These are phyloP conservation scores for Apophysomyces trapeziformis DNA, from an alignment of 371 early-diverging fungal genomes.

Conservation along the genomic window DNA sequence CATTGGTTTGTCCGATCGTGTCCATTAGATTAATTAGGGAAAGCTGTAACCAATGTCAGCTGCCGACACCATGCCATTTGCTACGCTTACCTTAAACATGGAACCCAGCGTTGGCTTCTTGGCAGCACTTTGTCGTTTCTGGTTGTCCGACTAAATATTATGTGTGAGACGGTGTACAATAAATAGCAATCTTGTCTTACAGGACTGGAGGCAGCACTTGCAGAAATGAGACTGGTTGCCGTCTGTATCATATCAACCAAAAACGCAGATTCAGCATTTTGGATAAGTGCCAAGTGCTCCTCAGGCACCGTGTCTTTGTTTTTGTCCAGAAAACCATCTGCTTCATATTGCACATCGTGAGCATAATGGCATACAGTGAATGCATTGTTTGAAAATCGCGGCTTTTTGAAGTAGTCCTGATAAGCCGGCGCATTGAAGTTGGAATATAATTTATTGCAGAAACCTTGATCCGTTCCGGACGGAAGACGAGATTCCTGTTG, in stretches of 20 bases:
- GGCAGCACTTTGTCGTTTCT: slow-evolving; percentile 55
- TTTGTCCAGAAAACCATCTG: slow-evolving; percentile 97
- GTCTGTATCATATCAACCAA: slow-evolving; percentile 72
- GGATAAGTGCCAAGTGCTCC: slow-evolving; percentile 79
- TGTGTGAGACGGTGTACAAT: background rate
- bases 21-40: slow-evolving; percentile 93
- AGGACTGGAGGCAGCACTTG: slow-evolving; percentile 41
- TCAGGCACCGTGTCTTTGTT: slow-evolving; percentile 98
- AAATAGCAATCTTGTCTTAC: slow-evolving; percentile 24
- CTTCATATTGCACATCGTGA: slow-evolving; percentile 87
- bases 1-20: slow-evolving; percentile 90
- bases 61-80: background rate
- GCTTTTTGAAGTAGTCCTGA: slow-evolving; percentile 87
- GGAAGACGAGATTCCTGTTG: slow-evolving; percentile 86
- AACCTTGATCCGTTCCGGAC: slow-evolving; percentile 82
- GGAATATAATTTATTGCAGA: slow-evolving; percentile 85
- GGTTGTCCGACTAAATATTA: slow-evolving; percentile 24
- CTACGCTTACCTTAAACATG: slow-evolving; percentile 62
- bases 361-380: slow-evolving; percentile 95
- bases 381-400: slow-evolving; percentile 82
- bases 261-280: slow-evolving; percentile 72
- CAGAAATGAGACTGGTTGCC: slow-evolving; percentile 25
- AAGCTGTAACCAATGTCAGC: slow-evolving; percentile 23
- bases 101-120: slow-evolving; percentile 91
- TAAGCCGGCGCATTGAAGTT: slow-evolving; percentile 72